Conservation (phyloP, 2,329 filamentous ascomycete species). For the Lachnellula cervina region DNA sequence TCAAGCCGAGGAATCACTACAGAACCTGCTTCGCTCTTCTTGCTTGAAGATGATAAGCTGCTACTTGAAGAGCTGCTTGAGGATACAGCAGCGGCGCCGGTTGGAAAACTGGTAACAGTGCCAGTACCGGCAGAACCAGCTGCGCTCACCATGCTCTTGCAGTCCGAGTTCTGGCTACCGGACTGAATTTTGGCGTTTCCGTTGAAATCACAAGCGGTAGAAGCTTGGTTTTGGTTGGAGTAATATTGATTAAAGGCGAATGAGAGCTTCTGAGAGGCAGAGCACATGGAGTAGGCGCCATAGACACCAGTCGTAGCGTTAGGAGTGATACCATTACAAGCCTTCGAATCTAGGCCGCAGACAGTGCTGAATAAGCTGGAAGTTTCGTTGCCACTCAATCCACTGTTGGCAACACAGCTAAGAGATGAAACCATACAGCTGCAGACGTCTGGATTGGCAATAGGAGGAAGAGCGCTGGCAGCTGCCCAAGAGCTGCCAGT, state of each 20-base stretch:
- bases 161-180: constrained; percentile 45
- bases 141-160: constrained; percentile 53
- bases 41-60: constrained; percentile 17
- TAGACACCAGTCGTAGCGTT: constrained; percentile 66
- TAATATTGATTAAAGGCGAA: constrained; percentile 74
- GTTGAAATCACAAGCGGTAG: constrained; percentile 65
- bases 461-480: constrained; percentile 68
- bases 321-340: constrained; percentile 64
- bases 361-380: constrained; percentile 68
- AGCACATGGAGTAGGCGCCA: constrained; percentile 76
- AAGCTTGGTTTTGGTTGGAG: constrained; percentile 46
- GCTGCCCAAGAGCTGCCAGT: constrained; percentile 64
- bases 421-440: constrained; percentile 76
- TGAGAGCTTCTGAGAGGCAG: constrained; percentile 62
- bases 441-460: constrained; percentile 75
- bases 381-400: constrained; percentile 54
- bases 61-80: constrained; percentile 25
- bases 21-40: constrained; percentile 35
- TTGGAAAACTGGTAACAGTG: constrained; percentile 45
- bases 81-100: constrained; percentile 34
- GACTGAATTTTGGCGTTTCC: constrained; percentile 56
- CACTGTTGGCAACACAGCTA: constrained; percentile 60
- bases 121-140: constrained; percentile 59
- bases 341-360: constrained; percentile 53
- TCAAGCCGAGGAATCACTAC: constrained; percentile 42